phyloP scores from a whole-genome alignment of 441 rosid species.

The Manihot esculenta region DNA sequence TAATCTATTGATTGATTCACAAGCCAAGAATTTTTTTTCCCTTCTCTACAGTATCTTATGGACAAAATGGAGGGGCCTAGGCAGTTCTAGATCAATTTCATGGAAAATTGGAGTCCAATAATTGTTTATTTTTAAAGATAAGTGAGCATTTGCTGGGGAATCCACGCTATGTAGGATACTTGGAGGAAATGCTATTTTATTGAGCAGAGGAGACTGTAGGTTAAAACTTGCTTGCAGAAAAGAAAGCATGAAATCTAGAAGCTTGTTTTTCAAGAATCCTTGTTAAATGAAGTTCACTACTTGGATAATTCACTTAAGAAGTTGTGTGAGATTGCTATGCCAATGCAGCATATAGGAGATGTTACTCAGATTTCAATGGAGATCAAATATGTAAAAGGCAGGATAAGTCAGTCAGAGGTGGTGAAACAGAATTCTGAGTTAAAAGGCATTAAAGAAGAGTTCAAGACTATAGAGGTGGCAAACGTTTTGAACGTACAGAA shows the following conservation, averaged over 20 bases:
- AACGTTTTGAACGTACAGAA: neutral
- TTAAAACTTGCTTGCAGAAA: too few relatives aligned
- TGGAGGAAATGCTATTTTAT: neutral
- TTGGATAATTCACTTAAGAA: neutral
- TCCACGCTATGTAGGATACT: neutral
- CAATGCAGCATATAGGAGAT: neutral
- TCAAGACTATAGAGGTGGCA: too few relatives aligned
- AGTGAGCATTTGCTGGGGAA: neutral
- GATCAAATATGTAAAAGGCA: neutral
- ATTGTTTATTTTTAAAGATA: neutral
- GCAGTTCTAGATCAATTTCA: neutral
- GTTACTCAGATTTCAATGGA: conserved; percentile 7
- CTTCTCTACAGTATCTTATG: too few relatives aligned
- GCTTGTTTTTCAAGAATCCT: too few relatives aligned
- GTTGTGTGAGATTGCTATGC: neutral
- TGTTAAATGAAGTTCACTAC: neutral
- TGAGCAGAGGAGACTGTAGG: neutral
- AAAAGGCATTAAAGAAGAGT: too few relatives aligned
- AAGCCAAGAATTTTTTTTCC: neutral
- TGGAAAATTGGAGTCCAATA: neutral
- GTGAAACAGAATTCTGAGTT: neutral
- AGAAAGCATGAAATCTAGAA: neutral
- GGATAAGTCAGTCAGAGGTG: neutral
- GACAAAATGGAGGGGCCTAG: neutral
- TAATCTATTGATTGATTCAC: conserved; percentile 3